Evolutionary conservation across 108 stramenopile genomes (phyloP).

Genomic region (Fragilariopsis cylindrus): DNA sequence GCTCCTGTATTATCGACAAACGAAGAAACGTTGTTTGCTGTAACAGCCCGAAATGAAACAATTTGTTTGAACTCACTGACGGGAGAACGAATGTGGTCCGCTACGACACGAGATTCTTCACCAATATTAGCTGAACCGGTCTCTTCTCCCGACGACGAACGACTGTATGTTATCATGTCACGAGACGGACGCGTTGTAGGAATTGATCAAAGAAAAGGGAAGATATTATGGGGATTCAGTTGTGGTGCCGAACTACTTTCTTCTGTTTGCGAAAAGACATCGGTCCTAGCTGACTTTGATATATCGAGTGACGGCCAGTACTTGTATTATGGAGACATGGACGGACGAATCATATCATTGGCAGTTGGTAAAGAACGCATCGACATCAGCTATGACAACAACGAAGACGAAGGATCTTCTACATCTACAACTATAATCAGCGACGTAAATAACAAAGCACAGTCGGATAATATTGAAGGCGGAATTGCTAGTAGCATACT

Average conservation of each 20-base stretch:
- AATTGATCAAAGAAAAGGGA: conserved; percentile 18
- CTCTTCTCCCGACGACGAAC: conserved; percentile 28
- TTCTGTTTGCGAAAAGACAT: conserved; percentile 18
- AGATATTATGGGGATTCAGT: conserved; percentile 13
- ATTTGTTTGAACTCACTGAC: conserved; percentile 18
- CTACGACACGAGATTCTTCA: conserved; percentile 15
- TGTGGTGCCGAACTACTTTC: conserved; percentile 14
- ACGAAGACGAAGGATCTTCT: neutral
- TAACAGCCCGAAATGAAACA: conserved; percentile 8
- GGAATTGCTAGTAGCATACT: neutral
- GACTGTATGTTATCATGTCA: conserved; percentile 29
- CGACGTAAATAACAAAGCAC: neutral
- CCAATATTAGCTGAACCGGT: conserved; percentile 16
- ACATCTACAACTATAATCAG: neutral
- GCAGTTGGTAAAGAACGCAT: conserved; percentile 14
- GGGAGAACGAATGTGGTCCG: conserved; percentile 24
- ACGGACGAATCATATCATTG: conserved; percentile 27
- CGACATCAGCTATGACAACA: neutral
- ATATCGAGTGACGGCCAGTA: conserved; percentile 25
- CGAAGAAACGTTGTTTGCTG: conserved; percentile 25
- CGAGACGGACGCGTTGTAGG: conserved; percentile 23
- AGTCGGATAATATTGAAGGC: neutral
- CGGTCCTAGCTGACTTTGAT: conserved; percentile 26
- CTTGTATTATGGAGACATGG: conserved; percentile 25
- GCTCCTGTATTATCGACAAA: conserved; percentile 32